Percentiles rank a stretch among this genome's conserved stretches.
Evolutionary conservation across 768 basidiomycete genomes (phyloP).

Genomic region (Sistotremastrum suecicum): DNA sequence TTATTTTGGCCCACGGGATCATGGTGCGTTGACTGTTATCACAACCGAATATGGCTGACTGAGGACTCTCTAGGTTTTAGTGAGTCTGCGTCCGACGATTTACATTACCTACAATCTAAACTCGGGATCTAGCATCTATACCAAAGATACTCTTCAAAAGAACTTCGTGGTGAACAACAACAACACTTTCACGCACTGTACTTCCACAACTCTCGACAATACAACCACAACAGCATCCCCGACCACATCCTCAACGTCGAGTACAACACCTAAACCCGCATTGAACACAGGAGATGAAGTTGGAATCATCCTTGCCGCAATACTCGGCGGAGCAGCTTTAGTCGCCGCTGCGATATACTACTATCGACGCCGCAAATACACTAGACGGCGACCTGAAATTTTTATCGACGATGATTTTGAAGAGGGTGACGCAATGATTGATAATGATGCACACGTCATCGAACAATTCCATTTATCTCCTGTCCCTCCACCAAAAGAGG

Average conservation of each 20-base stretch:
- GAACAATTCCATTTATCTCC: not conserved
- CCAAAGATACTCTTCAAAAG: constrained; percentile 8
- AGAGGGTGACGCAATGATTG: not conserved
- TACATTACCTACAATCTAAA: too few species aligned
- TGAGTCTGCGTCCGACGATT: too few species aligned
- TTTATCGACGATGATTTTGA: not conserved
- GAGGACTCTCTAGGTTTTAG: too few species aligned
- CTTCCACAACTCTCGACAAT: constrained; percentile 7
- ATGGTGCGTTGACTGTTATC: too few species aligned
- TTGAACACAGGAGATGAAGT: constrained; percentile 9
- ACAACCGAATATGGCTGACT: too few species aligned
- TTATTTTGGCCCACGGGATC: constrained; percentile 7
- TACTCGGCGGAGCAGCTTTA: not conserved
- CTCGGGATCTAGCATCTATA: constrained; percentile 5
- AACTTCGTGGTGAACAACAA: constrained; percentile 8
- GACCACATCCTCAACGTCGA: not conserved
- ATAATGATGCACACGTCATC: not conserved
- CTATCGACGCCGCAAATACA: constrained; percentile 3
- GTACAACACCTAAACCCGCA: constrained; percentile 1
- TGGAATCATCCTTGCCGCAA: constrained; percentile 3
- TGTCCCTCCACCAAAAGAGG: constrained; percentile 5
- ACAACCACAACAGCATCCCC: not conserved
- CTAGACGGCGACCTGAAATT: not conserved
- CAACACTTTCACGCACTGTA: constrained; percentile 11
- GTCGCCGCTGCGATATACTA: not conserved